Conservation (phyloP, 208 protist genomes). For the Borovskyia barvae region DNA sequence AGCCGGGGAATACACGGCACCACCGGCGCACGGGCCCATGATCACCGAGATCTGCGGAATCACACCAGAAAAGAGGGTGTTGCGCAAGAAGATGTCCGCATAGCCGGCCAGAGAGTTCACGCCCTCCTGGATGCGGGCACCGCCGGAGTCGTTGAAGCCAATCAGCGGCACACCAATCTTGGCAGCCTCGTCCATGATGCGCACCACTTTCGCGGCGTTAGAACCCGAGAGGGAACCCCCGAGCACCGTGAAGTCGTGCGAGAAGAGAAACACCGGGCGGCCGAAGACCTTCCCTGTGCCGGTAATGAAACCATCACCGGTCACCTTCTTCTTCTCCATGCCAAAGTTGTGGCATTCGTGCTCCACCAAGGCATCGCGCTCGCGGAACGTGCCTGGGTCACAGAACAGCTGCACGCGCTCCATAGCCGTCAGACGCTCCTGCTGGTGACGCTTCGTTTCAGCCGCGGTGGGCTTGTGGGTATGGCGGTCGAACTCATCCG, state of each 20-base stretch:
- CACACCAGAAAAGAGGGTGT: slow-evolving; percentile 93
- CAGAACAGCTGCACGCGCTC: slow-evolving; percentile 94
- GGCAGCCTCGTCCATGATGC: slow-evolving; percentile 96
- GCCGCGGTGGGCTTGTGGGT: slow-evolving; percentile 32
- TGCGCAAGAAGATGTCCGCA: slow-evolving; percentile 94
- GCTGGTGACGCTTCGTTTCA: slow-evolving; percentile 79
- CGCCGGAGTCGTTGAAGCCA: slow-evolving; percentile 96
- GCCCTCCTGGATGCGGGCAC: slow-evolving; percentile 96
- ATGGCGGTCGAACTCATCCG: slow-evolving; percentile 27
- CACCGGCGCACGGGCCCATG: slow-evolving; percentile 95
- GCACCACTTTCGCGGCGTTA: slow-evolving; percentile 96
- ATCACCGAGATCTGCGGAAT: slow-evolving; percentile 96
- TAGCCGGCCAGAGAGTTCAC: slow-evolving; percentile 95
- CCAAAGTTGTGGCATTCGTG: slow-evolving; percentile 94
- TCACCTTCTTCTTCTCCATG: slow-evolving; percentile 81
- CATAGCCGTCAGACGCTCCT: slow-evolving; percentile 93
- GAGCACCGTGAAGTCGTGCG: slow-evolving; percentile 95
- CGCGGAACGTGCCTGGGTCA: slow-evolving; percentile 91
- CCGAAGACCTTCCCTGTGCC: slow-evolving; percentile 93
- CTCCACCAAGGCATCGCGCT: slow-evolving; percentile 91
- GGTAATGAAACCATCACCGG: slow-evolving; percentile 95
- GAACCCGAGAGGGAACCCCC: slow-evolving; percentile 92
- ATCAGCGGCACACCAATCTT: slow-evolving; percentile 94
- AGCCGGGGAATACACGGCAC: slow-evolving; percentile 91
- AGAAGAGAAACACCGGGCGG: slow-evolving; percentile 93